These are phyloP conservation scores for Schwanniomyces sp. DNA, from an alignment of 805 yeast species.

Conservation along the genomic window DNA sequence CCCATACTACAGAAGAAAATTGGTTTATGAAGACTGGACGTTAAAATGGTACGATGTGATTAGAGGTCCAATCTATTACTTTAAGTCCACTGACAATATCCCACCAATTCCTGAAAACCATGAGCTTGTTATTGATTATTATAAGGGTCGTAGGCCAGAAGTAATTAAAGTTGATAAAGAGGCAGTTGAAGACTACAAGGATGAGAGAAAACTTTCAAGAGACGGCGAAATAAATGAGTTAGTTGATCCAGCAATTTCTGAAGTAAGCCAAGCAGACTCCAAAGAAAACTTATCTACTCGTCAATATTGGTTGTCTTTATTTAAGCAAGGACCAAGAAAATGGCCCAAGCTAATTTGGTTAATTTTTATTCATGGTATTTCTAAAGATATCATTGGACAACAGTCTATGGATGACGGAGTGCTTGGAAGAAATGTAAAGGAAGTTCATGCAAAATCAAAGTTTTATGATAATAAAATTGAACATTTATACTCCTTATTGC, in stretches of 20 bases:
- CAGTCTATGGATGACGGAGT: conserved; percentile 42
- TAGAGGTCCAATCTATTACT: conserved; percentile 56
- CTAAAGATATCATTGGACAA: conserved; percentile 56
- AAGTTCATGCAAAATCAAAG: conserved; percentile 58
- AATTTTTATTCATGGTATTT: conserved; percentile 57
- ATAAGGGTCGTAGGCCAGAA: conserved; percentile 52
- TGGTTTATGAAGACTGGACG: conserved; percentile 66
- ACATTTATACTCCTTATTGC: conserved; percentile 64
- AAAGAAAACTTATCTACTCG: conserved; percentile 32
- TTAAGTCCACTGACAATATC: conserved; percentile 55
- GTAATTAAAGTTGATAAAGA: conserved; percentile 13
- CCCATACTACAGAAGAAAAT: conserved; percentile 63
- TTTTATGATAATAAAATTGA: conserved; percentile 72
- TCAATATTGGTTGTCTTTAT: conserved; percentile 40
- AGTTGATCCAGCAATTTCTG: conserved; percentile 5
- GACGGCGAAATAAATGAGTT: conserved; percentile 1
- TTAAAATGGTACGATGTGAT: conserved; percentile 55
- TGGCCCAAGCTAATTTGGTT: conserved; percentile 57
- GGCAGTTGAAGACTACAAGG: not conserved
- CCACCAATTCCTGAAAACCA: conserved; percentile 69
- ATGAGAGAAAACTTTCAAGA: conserved; percentile 7
- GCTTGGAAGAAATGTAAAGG: conserved; percentile 47
- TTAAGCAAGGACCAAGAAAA: conserved; percentile 46
- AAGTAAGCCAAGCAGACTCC: not conserved
- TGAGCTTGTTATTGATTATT: conserved; percentile 59